These are phyloP conservation scores for Alternaria longipes DNA, from an alignment of 2,329 filamentous ascomycete genomes.

Conservation along the genomic window DNA sequence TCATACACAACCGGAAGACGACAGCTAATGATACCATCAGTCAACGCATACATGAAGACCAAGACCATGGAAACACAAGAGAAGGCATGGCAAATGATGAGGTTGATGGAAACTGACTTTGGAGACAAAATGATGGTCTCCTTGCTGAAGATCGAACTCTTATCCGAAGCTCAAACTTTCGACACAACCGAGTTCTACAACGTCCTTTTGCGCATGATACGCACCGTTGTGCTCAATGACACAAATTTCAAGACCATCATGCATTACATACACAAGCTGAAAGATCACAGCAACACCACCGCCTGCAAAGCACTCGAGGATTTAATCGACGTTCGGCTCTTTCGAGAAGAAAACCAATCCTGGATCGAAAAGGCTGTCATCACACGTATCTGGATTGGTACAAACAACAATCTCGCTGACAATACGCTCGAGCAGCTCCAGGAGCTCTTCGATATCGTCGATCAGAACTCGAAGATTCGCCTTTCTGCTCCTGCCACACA, in stretches of 20 bases:
- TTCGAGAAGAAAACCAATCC: slow-evolving; percentile 58
- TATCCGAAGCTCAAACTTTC: slow-evolving; percentile 57
- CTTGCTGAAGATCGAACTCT: slow-evolving; percentile 73
- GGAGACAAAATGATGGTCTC: slow-evolving; percentile 72
- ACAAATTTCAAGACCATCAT: slow-evolving; percentile 71
- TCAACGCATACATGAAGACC: slow-evolving; percentile 64
- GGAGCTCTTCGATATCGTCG: slow-evolving; percentile 58
- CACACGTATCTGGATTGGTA: slow-evolving; percentile 72
- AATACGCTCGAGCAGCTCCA: slow-evolving; percentile 53
- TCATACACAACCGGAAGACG: too few species aligned
- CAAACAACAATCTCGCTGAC: slow-evolving; percentile 54
- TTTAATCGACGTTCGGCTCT: slow-evolving; percentile 68
- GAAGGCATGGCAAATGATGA: slow-evolving; percentile 67
- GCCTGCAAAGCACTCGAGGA: slow-evolving; percentile 66
- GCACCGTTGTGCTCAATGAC: slow-evolving; percentile 67
- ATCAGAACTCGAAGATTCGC: slow-evolving; percentile 55
- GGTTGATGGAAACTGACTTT: slow-evolving; percentile 69
- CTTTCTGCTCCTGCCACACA: slow-evolving; percentile 70
- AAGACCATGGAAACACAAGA: slow-evolving; percentile 57
- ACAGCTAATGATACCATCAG: slow-evolving; percentile 49
- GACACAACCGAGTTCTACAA: slow-evolving; percentile 54
- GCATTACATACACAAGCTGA: slow-evolving; percentile 72
- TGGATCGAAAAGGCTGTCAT: slow-evolving; percentile 77
- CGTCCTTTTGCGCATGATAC: slow-evolving; percentile 70
- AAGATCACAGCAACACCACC: slow-evolving; percentile 50